Base-by-base conservation (phyloP, 1,284 basidiomycete genomes). In the Leccinum solheimii region DNA sequence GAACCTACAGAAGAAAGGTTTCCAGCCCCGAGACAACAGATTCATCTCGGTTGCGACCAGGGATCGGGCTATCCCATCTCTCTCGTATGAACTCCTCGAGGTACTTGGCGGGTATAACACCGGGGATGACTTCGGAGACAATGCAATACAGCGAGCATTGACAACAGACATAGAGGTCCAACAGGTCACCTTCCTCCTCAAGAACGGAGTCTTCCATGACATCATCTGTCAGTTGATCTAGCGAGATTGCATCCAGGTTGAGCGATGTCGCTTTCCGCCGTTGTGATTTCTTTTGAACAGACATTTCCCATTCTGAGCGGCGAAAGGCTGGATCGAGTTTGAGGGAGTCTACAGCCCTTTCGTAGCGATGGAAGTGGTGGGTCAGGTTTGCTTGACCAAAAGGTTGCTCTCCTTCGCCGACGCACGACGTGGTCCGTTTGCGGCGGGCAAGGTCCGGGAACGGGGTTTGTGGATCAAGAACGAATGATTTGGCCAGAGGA, bases 121-220 rank as follows among this genome's bases (percentile, higher is more conserved):
- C 89, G 38, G 90, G 85, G 51, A 92, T 86, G 55, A 87, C 76
- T 30, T 81, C 80, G 16, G 88, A 90, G 3, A 83, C 86, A 51
- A 91, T 78, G 63, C 86, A 85, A 69, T 88, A 90, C 62, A 87
- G 76, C 23, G 84, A 86, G 73, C 91, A 93, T 69, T 92, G 91
- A 69, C 91, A 93, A 71, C 91, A 93, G 51, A 92, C 77, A 68
- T 90, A 92, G 32, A 92, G 78, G 72, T 92, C 90, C 43, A 93
- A 75, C 26, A 89, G 71, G 61, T 81, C 81, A n/a, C 84, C 87
- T 64, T 86, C 83, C 45, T 78, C 76, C 30, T 71, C 72, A 16
- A 62, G n/a, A 54, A 69, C 70, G n/a, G 60, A 45, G 19, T 76
- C 74, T 30, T 74, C 72, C 61, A 70, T 73, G 64, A 56, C 62